Conservation (phyloP, 179 eudicot genomes). For the Carnegiea gigantea region DNA sequence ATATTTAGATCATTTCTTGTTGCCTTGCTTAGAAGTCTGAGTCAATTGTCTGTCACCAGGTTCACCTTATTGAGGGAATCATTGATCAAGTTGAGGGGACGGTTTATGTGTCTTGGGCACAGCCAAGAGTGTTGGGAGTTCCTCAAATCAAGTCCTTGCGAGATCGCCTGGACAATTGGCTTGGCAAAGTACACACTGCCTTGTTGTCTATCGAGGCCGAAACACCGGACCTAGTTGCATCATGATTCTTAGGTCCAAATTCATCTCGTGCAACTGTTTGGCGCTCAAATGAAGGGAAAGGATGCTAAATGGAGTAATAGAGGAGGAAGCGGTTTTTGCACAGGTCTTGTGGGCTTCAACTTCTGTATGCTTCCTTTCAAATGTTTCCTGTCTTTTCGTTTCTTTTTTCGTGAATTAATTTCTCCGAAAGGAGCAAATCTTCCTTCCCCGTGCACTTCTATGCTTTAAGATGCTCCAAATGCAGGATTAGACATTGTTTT, state of each 20-base stretch:
- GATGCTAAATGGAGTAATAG: neutral
- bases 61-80: constrained; percentile 94
- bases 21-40: neutral
- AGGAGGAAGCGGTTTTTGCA: constrained; percentile 4
- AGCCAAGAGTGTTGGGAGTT: constrained; percentile 86
- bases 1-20: too few relatives aligned
- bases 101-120: constrained; percentile 95
- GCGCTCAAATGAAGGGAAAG: constrained; percentile 12
- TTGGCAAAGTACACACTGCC: constrained; percentile 83
- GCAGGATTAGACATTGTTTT: neutral
- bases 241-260: constrained; percentile 32
- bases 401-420: constrained; percentile 9
- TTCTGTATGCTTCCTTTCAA: constrained; percentile 22
- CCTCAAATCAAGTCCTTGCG: constrained; percentile 77
- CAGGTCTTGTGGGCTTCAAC: constrained; percentile 10
- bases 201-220: constrained; percentile 92
- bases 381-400: constrained; percentile 1
- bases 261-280: constrained; percentile 12
- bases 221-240: constrained; percentile 82
- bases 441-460: constrained; percentile 6
- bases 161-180: constrained; percentile 77
- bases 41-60: constrained; percentile 40
- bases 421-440: constrained; percentile 24
- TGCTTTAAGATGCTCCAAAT: neutral
- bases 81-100: constrained; percentile 93